These are phyloP conservation scores for Scleroderma bovista DNA, from an alignment of 768 basidiomycete species.

Conservation along the genomic window DNA sequence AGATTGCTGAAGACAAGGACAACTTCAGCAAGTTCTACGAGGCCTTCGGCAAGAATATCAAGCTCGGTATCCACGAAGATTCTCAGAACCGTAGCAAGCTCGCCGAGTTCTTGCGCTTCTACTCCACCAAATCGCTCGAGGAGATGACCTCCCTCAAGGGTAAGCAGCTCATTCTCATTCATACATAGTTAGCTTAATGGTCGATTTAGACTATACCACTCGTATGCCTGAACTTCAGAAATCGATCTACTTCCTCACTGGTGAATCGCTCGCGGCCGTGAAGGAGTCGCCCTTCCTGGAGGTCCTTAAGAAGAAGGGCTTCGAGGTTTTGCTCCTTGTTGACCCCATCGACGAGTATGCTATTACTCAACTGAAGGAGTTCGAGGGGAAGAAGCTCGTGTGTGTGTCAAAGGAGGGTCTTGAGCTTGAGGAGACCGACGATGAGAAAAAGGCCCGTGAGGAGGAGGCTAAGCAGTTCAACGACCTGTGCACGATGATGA, in stretches of 20 bases:
- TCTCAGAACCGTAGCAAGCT: slow-evolving; percentile 99
- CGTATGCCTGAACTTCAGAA: slow-evolving; percentile 99
- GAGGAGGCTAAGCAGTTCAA: slow-evolving; percentile 76
- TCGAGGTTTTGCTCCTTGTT: slow-evolving; percentile 94
- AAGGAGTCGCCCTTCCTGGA: slow-evolving; percentile 98
- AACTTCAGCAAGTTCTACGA: slow-evolving; percentile 97
- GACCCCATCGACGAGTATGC: slow-evolving; percentile 99
- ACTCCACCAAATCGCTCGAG: slow-evolving; percentile 89
- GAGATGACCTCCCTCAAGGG: slow-evolving; percentile 94
- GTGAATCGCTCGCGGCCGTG: slow-evolving; percentile 88
- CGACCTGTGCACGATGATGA: slow-evolving; percentile 90
- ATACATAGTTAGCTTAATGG: background rate
- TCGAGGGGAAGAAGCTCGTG: slow-evolving; percentile 94
- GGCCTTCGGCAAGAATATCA: slow-evolving; percentile 98
- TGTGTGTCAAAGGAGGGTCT: slow-evolving; percentile 99
- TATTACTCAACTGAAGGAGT: slow-evolving; percentile 98
- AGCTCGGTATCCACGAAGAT: slow-evolving; percentile 99
- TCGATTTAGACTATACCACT: slow-evolving; percentile 84
- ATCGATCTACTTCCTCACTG: slow-evolving; percentile 98
- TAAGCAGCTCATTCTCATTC: slow-evolving; percentile 27
- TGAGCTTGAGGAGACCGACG: slow-evolving; percentile 98
- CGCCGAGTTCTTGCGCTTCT: slow-evolving; percentile 98
- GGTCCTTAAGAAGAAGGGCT: slow-evolving; percentile 99
- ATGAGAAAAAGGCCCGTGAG: slow-evolving; percentile 91
- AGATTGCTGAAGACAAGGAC: slow-evolving; percentile 99